phyloP scores from a whole-genome alignment of 2,329 filamentous ascomycete species.

The Gaeumannomyces sp. region DNA sequence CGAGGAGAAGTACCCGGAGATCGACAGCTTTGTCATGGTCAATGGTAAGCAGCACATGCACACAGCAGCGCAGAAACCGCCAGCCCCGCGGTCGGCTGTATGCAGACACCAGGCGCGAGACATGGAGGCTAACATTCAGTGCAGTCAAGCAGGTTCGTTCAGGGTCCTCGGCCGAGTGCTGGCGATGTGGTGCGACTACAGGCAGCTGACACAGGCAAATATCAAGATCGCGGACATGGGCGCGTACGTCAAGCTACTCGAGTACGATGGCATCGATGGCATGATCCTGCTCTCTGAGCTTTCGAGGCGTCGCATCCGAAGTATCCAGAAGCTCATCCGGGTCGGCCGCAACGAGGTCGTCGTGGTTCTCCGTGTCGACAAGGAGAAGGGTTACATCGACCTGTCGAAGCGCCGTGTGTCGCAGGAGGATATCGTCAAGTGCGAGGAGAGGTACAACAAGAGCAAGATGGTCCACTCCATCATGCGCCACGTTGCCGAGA shows the following conservation, averaged over 20 bases:
- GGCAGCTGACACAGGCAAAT: not conserved
- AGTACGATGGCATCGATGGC: slow-evolving; percentile 99
- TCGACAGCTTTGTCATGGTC: slow-evolving; percentile 99
- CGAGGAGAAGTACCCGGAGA: slow-evolving; percentile 73
- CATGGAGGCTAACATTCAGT: slow-evolving; percentile 4
- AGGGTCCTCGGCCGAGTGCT: not conserved
- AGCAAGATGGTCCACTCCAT: slow-evolving; percentile 99
- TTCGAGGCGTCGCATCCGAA: slow-evolving; percentile 94
- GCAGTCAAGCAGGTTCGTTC: slow-evolving; percentile 56
- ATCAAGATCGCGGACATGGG: slow-evolving; percentile 98
- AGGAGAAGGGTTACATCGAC: slow-evolving; percentile 99
- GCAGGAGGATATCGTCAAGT: slow-evolving; percentile 95
- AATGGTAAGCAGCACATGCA: slow-evolving; percentile 62
- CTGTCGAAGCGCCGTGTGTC: slow-evolving; percentile 97
- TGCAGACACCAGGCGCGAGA: slow-evolving; percentile 2
- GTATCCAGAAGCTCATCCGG: slow-evolving; percentile 97
- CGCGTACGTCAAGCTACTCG: slow-evolving; percentile 97
- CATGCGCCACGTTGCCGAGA: slow-evolving; percentile 97
- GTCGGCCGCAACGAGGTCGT: slow-evolving; percentile 98
- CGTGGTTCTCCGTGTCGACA: slow-evolving; percentile 96
- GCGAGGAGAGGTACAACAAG: slow-evolving; percentile 99
- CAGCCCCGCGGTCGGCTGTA: not conserved
- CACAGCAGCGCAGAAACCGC: slow-evolving; percentile 27
- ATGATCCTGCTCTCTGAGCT: slow-evolving; percentile 99
- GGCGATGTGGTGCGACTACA: not conserved